Percentiles rank a stretch among this genome's conserved stretches.
phyloP scores from a whole-genome alignment of 2,329 filamentous ascomycete genomes.

The Coniochaeta sp. region DNA sequence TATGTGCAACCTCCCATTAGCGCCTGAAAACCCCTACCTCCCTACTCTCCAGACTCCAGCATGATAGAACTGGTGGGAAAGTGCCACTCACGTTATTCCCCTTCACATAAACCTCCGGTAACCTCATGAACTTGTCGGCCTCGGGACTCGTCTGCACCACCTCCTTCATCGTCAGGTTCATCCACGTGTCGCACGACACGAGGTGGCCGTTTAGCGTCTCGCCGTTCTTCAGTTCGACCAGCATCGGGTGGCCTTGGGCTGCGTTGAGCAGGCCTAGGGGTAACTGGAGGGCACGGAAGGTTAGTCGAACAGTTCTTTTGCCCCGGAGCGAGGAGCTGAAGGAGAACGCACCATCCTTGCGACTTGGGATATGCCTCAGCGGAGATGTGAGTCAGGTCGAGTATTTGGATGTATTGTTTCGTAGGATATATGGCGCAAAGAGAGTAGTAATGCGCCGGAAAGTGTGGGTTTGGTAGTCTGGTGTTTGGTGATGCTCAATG shows the following conservation, averaged over 20 bases:
- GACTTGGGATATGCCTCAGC: neutral
- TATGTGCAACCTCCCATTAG: too few species aligned
- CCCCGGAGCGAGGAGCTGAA: neutral
- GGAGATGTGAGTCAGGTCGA: neutral
- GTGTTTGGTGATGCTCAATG: neutral
- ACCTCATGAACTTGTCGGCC: conserved; percentile 84
- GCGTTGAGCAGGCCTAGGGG: conserved; percentile 83
- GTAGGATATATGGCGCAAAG: neutral
- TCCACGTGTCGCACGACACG: conserved; percentile 97
- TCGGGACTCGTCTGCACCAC: conserved; percentile 95
- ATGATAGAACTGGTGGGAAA: neutral
- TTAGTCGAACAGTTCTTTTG: conserved; percentile 11
- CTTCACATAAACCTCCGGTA: conserved; percentile 92
- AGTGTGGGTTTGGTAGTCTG: too few species aligned
- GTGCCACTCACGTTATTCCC: conserved; percentile 80
- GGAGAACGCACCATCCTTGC: neutral
- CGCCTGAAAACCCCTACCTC: too few species aligned
- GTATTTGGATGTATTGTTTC: neutral
- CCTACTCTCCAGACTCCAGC: neutral
- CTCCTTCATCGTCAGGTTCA: conserved; percentile 96
- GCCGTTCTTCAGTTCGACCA: conserved; percentile 94
- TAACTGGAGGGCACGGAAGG: conserved; percentile 35
- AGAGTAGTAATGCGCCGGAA: neutral
- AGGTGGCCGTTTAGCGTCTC: conserved; percentile 96
- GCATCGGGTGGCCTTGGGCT: conserved; percentile 95